phyloP scores from a whole-genome alignment of 108 stramenopile genomes.

The Cylindrotheca fusiformis region DNA sequence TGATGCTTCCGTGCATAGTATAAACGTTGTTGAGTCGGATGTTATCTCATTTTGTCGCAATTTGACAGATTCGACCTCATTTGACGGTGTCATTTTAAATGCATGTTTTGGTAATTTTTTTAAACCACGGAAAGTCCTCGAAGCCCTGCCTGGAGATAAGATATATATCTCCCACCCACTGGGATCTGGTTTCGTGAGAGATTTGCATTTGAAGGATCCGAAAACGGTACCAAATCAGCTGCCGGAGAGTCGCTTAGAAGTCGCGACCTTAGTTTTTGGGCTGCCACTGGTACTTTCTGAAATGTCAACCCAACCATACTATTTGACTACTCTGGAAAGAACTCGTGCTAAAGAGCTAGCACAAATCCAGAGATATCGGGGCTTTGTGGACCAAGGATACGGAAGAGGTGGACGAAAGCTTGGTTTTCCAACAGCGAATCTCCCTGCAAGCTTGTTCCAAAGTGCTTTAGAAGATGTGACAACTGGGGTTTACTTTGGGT shows the following conservation, averaged over 20 bases:
- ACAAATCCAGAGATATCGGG: slow-evolving; percentile 46
- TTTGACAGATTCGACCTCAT: not conserved
- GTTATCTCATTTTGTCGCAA: slow-evolving; percentile 12
- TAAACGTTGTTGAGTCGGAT: slow-evolving; percentile 15
- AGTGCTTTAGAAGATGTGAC: slow-evolving; percentile 56
- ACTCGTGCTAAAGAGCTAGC: slow-evolving; percentile 11
- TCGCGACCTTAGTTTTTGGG: not conserved
- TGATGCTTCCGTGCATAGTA: slow-evolving; percentile 1
- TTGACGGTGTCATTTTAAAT: slow-evolving; percentile 28
- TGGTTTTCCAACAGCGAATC: slow-evolving; percentile 90
- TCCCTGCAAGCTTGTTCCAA: slow-evolving; percentile 77
- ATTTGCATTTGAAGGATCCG: slow-evolving; percentile 23
- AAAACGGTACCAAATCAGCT: slow-evolving; percentile 27
- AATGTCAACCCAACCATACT: not conserved
- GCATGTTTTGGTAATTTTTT: slow-evolving; percentile 41
- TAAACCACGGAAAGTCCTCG: slow-evolving; percentile 10
- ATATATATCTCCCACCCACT: slow-evolving; percentile 29
- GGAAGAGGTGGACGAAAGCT: slow-evolving; percentile 88
- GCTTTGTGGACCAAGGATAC: slow-evolving; percentile 75
- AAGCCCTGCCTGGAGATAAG: slow-evolving; percentile 7
- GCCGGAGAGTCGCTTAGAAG: slow-evolving; percentile 1
- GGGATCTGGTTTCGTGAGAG: slow-evolving; percentile 22
- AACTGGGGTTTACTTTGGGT: slow-evolving; percentile 86
- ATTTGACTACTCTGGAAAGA: not conserved
- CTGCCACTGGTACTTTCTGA: not conserved